Conservation (phyloP, 75 land plant genomes). For the Cupressus sempervirens region DNA sequence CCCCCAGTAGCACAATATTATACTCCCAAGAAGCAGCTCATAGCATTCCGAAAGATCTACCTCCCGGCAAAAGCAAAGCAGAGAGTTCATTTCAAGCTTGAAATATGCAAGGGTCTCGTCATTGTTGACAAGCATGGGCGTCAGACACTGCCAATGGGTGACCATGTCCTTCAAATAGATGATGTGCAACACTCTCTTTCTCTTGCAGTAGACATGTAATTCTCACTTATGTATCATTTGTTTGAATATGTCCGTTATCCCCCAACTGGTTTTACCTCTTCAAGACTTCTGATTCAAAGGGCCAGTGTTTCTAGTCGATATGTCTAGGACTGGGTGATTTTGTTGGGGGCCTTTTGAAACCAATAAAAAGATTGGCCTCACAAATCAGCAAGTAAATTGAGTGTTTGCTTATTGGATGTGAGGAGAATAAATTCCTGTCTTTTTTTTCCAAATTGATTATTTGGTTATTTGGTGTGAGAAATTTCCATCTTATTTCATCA, state of each 20-base stretch:
- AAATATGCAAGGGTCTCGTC: slow-evolving; percentile 58
- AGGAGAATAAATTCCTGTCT: too few relatives aligned
- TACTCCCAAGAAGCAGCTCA: slow-evolving; percentile 43
- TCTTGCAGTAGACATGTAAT: slow-evolving; percentile 17
- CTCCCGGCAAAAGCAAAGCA: slow-evolving; percentile 23
- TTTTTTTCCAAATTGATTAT: too few relatives aligned
- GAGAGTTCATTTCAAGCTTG: slow-evolving; percentile 28
- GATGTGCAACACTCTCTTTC: slow-evolving; percentile 40
- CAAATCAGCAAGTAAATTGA: neutral
- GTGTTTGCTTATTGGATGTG: neutral
- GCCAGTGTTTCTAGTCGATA: neutral
- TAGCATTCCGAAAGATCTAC: slow-evolving; percentile 50
- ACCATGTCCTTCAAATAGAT: slow-evolving; percentile 43
- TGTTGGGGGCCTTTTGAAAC: neutral
- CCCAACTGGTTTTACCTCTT: neutral
- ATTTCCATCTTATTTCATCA: too few relatives aligned
- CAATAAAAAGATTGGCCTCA: neutral
- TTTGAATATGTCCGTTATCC: too few relatives aligned
- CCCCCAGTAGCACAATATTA: slow-evolving; percentile 22
- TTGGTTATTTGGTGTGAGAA: too few relatives aligned
- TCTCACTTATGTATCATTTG: too few relatives aligned
- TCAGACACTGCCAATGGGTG: slow-evolving; percentile 45
- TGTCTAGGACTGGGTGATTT: neutral
- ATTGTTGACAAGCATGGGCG: slow-evolving; percentile 41
- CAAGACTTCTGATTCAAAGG: neutral